Conservation (phyloP, 2,329 filamentous ascomycete species). For the Monascus ruber region DNA sequence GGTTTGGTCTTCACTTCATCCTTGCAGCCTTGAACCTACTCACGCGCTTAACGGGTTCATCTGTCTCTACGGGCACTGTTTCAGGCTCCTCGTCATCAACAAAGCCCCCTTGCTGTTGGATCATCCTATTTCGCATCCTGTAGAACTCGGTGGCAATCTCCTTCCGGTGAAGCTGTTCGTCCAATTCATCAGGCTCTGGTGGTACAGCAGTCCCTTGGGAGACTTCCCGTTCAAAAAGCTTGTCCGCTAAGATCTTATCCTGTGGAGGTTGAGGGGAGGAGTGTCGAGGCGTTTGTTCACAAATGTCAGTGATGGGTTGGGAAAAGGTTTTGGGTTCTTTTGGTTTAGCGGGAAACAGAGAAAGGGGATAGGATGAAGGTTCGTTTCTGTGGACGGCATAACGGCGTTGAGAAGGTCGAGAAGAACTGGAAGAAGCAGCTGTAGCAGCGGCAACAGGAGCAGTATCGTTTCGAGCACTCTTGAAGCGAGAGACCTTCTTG, state of each 20-base stretch:
- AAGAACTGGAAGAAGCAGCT: conserved; percentile 6
- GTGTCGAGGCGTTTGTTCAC: conserved; percentile 6
- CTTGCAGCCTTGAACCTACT: conserved; percentile 39
- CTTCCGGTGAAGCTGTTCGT: conserved; percentile 60
- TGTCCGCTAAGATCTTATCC: conserved; percentile 47
- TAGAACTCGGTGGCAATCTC: conserved; percentile 78
- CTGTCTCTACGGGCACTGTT: conserved; percentile 55
- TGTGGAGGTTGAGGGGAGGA: conserved; percentile 25
- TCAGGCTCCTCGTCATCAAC: conserved; percentile 57
- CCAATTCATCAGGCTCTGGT: conserved; percentile 53
- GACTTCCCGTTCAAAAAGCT: conserved; percentile 41
- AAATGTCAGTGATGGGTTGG: conserved; percentile 20
- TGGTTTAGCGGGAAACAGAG: conserved; percentile 28
- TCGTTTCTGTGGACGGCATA: conserved; percentile 10
- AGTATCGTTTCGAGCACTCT: conserved; percentile 18
- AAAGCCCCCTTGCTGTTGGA: conserved; percentile 75
- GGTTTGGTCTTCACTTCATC: conserved; percentile 17
- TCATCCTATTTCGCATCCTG: conserved; percentile 67
- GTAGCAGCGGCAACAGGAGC: conserved; percentile 2
- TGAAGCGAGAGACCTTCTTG: conserved; percentile 36
- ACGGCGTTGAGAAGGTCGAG: conserved; percentile 10
- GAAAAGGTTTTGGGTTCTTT: conserved; percentile 28
- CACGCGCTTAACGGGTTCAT: conserved; percentile 37
- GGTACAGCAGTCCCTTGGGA: conserved; percentile 18
- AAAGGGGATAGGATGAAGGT: conserved; percentile 13